Conservation (phyloP, 2,329 filamentous ascomycete genomes). For the Pseudogymnoascus sp. region DNA sequence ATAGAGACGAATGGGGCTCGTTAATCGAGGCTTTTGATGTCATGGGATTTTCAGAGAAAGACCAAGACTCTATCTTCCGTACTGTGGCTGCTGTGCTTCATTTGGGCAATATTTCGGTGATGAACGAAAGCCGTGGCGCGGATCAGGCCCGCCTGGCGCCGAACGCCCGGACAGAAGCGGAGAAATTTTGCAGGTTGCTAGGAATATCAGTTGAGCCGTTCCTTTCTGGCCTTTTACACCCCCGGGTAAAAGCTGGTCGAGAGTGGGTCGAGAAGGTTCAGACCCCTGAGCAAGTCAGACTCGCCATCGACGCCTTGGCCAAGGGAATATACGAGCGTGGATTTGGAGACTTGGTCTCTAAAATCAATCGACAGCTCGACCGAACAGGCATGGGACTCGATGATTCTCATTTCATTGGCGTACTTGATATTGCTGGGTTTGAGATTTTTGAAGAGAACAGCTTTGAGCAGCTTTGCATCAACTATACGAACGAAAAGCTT, state of each 20-base stretch:
- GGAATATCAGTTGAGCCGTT: conserved; percentile 82
- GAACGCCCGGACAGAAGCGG: conserved; percentile 66
- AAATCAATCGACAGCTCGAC: conserved; percentile 88
- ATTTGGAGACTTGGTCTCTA: conserved; percentile 83
- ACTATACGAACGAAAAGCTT: conserved; percentile 98
- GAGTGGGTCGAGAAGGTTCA: conserved; percentile 99
- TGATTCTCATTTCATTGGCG: conserved; percentile 92
- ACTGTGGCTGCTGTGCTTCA: conserved; percentile 90
- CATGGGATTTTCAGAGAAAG: conserved; percentile 84
- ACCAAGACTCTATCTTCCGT: conserved; percentile 73
- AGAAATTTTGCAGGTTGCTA: conserved; percentile 73
- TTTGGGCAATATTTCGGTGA: conserved; percentile 81
- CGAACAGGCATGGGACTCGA: conserved; percentile 74
- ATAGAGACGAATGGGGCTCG: conserved; percentile 80
- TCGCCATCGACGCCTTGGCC: conserved; percentile 80
- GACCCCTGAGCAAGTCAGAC: conserved; percentile 88
- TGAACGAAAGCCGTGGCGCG: conserved; percentile 81
- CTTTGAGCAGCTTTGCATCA: conserved; percentile 98
- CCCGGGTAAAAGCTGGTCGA: conserved; percentile 86
- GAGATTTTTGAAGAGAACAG: conserved; percentile 98
- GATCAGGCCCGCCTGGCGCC: conserved; percentile 80
- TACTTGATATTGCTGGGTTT: conserved; percentile 97
- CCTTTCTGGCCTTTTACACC: conserved; percentile 79
- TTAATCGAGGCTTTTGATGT: conserved; percentile 88
- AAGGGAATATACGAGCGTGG: conserved; percentile 97